Evolutionary conservation across 192 early-diverging fungal genomes (phyloP).

Genomic region (Podila epigama): DNA sequence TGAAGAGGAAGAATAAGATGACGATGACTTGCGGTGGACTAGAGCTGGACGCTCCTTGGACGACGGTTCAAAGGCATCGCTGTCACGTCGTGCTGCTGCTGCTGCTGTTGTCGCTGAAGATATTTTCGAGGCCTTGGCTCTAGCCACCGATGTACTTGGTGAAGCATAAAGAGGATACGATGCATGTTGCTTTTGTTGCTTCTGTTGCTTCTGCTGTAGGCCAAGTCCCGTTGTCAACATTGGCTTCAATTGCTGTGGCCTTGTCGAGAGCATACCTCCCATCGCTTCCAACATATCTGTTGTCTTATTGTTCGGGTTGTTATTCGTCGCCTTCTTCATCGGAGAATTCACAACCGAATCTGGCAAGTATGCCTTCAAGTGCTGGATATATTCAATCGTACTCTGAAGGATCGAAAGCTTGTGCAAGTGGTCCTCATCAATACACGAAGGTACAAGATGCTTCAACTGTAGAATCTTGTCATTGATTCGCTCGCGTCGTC

Average conservation of each 20-base stretch:
- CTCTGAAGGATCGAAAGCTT: constrained; percentile 75
- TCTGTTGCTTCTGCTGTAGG: background rate
- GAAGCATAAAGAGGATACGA: background rate
- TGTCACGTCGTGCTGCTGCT: too few species aligned
- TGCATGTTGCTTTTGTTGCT: background rate
- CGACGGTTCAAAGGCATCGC: background rate
- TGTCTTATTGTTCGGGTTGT: constrained; percentile 46
- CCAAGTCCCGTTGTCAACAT: constrained; percentile 39
- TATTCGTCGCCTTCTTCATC: constrained; percentile 34
- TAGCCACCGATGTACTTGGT: background rate
- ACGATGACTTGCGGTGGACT: background rate
- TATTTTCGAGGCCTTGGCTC: background rate
- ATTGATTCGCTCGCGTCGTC: constrained; percentile 87
- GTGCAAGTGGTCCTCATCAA: constrained; percentile 70
- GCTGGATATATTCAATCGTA: constrained; percentile 76
- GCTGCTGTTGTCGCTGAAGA: too few species aligned
- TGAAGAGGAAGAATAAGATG: background rate
- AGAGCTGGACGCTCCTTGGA: background rate
- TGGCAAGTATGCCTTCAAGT: constrained; percentile 47
- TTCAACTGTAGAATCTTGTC: constrained; percentile 80
- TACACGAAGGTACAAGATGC: constrained; percentile 73
- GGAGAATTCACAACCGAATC: constrained; percentile 23
- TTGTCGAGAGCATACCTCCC: constrained; percentile 19
- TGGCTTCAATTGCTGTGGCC: constrained; percentile 20
- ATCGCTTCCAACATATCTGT: constrained; percentile 45